Percentiles rank a stretch among this genome's conserved stretches.
Conservation (phyloP, 2,329 filamentous ascomycete genomes). For the Trichoderma sp. region DNA sequence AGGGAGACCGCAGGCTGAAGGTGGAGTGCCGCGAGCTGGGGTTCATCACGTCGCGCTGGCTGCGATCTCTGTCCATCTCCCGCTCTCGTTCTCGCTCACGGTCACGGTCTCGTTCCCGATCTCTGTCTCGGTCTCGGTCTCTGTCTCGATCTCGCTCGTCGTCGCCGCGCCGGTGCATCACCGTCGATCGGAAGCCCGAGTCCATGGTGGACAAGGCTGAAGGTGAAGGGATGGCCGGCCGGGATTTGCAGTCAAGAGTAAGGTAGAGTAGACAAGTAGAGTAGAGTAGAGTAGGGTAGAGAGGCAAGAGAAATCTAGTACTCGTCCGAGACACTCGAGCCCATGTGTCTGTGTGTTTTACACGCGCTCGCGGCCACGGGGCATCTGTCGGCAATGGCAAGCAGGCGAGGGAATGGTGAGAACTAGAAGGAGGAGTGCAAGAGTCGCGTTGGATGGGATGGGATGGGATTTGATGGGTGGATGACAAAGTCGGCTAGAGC, state of each 20-base stretch:
- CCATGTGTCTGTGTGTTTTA: slow-evolving; percentile 7
- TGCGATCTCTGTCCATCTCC: slow-evolving; percentile 23
- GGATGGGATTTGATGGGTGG: slow-evolving; percentile 1
- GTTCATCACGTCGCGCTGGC: slow-evolving; percentile 48
- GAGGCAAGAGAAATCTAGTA: not conserved
- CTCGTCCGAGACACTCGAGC: slow-evolving; percentile 1
- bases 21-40: slow-evolving; percentile 40
- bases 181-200: slow-evolving; percentile 48
- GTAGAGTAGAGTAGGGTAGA: not conserved
- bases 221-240: not conserved
- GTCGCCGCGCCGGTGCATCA: slow-evolving; percentile 45
- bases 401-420: not conserved
- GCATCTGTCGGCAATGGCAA: not conserved
- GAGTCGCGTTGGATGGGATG: not conserved
- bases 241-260: not conserved
- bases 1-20: slow-evolving; percentile 49
- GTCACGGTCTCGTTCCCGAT: slow-evolving; percentile 35
- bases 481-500: slow-evolving; percentile 6
- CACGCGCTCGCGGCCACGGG: not conserved
- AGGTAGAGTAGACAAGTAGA: too few relatives aligned
- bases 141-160: slow-evolving; percentile 36
- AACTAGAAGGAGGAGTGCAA: not conserved
- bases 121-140: slow-evolving; percentile 32
- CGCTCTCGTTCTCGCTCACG: not conserved
- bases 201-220: slow-evolving; percentile 38